A percentile compares a stretch with the other conserved stretches of the same genome.
Conservation (phyloP, 2,329 filamentous ascomycete species). For the Ophiocordyceps australis region DNA sequence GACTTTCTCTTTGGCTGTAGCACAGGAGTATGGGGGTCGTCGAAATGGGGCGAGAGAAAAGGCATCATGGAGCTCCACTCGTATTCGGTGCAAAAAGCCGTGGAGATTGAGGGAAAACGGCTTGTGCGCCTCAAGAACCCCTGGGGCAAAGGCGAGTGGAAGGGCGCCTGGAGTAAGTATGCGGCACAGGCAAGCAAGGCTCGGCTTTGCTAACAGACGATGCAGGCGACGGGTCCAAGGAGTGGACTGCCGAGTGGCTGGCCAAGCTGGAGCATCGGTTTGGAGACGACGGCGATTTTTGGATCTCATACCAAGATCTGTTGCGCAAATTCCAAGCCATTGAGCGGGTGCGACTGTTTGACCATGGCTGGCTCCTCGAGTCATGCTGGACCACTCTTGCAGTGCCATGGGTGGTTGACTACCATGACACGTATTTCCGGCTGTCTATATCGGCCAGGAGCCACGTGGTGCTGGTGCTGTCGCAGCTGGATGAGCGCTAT, state of each 20-base stretch:
- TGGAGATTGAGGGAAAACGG: constrained; percentile 36
- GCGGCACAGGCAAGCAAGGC: not conserved
- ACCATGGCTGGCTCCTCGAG: constrained; percentile 30
- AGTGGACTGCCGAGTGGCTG: constrained; percentile 72
- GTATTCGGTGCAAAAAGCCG: constrained; percentile 42
- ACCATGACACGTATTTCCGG: constrained; percentile 32
- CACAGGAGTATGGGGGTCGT: constrained; percentile 20
- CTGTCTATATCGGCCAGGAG: constrained; percentile 28
- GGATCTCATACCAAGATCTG: constrained; percentile 40
- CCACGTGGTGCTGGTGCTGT: constrained; percentile 34
- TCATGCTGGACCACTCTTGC: constrained; percentile 29
- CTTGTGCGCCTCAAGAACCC: constrained; percentile 55
- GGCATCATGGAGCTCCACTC: constrained; percentile 41
- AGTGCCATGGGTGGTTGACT: constrained; percentile 37
- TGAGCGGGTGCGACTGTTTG: constrained; percentile 39
- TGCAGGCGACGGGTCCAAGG: constrained; percentile 52
- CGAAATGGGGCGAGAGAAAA: constrained; percentile 21
- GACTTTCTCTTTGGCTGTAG: constrained; percentile 54
- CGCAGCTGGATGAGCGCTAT: constrained; percentile 39
- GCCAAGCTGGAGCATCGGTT: constrained; percentile 54
- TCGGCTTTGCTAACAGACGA: constrained; percentile 7
- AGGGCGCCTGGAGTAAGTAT: constrained; percentile 50
- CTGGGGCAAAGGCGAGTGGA: constrained; percentile 70
- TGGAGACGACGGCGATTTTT: constrained; percentile 54
- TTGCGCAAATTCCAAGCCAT: constrained; percentile 39